Base-by-base conservation (phyloP, 805 yeast species). In the Maudiozyma serrabonitensis region DNA sequence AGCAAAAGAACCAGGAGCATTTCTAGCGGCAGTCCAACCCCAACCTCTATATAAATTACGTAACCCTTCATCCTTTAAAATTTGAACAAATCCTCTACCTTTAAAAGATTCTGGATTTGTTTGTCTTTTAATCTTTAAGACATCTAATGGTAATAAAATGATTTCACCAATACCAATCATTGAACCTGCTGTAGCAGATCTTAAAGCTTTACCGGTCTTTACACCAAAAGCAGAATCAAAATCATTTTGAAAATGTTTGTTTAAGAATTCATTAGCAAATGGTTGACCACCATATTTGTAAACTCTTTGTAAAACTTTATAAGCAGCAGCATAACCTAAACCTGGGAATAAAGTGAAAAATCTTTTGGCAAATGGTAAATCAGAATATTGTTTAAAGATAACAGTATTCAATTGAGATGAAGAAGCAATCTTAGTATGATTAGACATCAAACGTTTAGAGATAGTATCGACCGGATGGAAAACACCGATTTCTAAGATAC, bases 11-110 rank as follows among this genome's bases (percentile, higher is more conserved):
- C 99, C 99, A 38, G 99, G 99, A 2, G 98, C 97, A 68, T 93
- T 93, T 79, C 99, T 84, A 42, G 99, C 99, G 59, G 95, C 95
- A 52, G 99, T 93, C 99, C 99, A 93, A 51, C 97, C 98, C 95
- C 97, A 90, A 57, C 99, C 99, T 67, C 96, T 79, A 74, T 93
- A 93, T 59, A 93, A 75, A 23, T 93, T 88, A 52, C 88, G 76
- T 11, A 64, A 46, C 18, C 99, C 98, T 72, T 93, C 99, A 66
- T 93, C 99, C 49, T 75, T 64, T 52, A 93, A 66, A 62, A 93
- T 87, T 69, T 79, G 84, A 57, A 90, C 53, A 72, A 93, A 90
- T 11, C 99, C 98, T 75, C 99, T 86, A 60, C 99, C 99, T 70
- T 82, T 84, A 80, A 93, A 93, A n/a, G 98, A 75, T 71, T 91